Evolutionary conservation across 495 filamentous ascomycete species (phyloP).

Genomic region (Umbilicaria muhlenbergii): DNA sequence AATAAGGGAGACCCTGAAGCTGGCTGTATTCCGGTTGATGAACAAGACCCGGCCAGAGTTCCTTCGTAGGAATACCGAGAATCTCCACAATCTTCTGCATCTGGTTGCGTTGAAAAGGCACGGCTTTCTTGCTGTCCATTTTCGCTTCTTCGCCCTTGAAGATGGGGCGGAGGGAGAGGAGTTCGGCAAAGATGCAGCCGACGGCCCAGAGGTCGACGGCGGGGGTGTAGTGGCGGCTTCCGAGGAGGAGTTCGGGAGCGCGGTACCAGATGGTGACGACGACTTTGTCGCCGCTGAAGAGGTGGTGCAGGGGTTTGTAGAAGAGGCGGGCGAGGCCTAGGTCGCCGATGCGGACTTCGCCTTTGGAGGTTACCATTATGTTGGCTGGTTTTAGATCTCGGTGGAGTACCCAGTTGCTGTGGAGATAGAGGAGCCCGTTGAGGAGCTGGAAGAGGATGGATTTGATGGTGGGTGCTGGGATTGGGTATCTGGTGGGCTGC

Average conservation of each 20-base stretch:
- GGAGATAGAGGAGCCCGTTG: conserved; percentile 85
- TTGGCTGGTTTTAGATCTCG: conserved; percentile 96
- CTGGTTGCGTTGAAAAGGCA: conserved; percentile 94
- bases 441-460: conserved; percentile 89
- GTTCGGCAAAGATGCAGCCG: conserved; percentile 93
- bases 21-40: conserved; percentile 73
- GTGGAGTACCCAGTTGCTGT: conserved; percentile 94
- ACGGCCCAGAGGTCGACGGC: conserved; percentile 97
- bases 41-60: conserved; percentile 69
- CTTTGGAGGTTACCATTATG: conserved; percentile 88
- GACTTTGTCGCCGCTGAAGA: conserved; percentile 93
- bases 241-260: conserved; percentile 83
- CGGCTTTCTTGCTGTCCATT: conserved; percentile 94
- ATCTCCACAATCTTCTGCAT: conserved; percentile 98
- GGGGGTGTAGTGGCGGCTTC: conserved; percentile 84
- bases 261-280: conserved; percentile 99
- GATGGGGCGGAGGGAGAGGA: conserved; percentile 80
- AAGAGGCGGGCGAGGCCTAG: conserved; percentile 84
- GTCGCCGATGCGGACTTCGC: conserved; percentile 88
- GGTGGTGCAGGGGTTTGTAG: conserved; percentile 77
- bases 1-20: conserved; percentile 41
- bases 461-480: conserved; percentile 76
- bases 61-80: conserved; percentile 76
- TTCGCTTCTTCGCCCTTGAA: conserved; percentile 99
- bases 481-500: conserved; percentile 68